Evolutionary conservation across 176 grass and related monocot species (phyloP), one percentile per base, ranked within the genome.

Genomic region (Miscanthus lutarioriparius): DNA sequence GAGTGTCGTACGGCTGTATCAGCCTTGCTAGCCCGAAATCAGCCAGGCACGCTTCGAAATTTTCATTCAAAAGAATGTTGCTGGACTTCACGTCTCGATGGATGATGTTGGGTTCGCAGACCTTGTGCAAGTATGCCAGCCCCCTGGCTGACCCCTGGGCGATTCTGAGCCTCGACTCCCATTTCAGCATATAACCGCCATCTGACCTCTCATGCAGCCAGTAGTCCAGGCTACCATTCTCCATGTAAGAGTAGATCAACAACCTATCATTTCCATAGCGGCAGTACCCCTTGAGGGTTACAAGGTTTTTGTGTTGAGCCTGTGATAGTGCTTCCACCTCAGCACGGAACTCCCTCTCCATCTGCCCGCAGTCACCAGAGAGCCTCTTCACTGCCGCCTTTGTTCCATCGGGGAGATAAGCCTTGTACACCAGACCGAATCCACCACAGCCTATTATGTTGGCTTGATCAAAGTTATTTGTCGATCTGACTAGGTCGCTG

Each of bases 371-470:
- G 47, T 98, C 95, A 79, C 95, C 95, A 36, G 95, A 98, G 59
- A 98, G 95, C 74, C 92, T 92, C 88, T 98, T 98, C 68, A 98
- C 90, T 36, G 95, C 95, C 1, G 88, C 93, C 84, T 98, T 95
- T 2, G 93, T 90, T 40, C 96, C 96, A 51, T 98, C 89, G 2
- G 90, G 91, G 45, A 98, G 91, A 75, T 95, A 95, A 62, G 96
- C 96, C 93, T 95, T 98, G 89, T 98, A 98, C 25, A 98, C 96
- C 38, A 98, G 84, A 40, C 96, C 96, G 82, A 98, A 98, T 9
- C 95, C 92, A 16, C 95, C 95, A 13, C 95, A 98, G 26, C 95
- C 95, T 61, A 98, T 93, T 44, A 98, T 95, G 74, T 95, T 98
- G 77, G 93, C 91, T 90, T 98, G 96, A 82, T 98, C 93, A 87